phyloP scores from a whole-genome alignment of 306 rosid genomes.

The Trichosanthes cucumerina region DNA sequence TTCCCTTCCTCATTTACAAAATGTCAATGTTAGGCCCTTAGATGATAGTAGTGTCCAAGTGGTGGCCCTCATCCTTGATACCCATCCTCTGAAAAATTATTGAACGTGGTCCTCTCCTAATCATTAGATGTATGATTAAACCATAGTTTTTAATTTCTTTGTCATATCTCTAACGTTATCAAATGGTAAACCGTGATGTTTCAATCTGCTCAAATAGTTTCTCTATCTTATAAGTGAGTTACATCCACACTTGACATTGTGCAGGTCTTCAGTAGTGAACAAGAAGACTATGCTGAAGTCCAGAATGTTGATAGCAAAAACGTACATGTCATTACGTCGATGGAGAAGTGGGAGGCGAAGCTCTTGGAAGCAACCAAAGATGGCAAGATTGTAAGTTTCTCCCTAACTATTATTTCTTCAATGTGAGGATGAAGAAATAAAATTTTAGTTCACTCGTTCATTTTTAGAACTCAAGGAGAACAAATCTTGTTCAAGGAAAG shows the following conservation, averaged over 20 bases:
- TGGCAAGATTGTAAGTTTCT: slow-evolving; percentile 55
- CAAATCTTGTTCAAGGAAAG: not conserved
- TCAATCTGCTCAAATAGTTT: not conserved
- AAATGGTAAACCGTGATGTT: not conserved
- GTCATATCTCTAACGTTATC: not conserved
- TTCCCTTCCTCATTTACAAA: not conserved
- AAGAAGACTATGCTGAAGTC: slow-evolving; percentile 19
- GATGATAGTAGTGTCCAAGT: not conserved
- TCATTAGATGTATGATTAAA: not conserved
- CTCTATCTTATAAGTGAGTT: not conserved
- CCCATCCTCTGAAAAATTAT: not conserved
- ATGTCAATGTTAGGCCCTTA: not conserved
- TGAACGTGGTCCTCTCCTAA: not conserved
- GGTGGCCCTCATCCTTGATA: not conserved
- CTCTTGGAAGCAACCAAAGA: slow-evolving; percentile 60
- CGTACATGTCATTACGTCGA: slow-evolving; percentile 50
- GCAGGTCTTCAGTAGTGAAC: slow-evolving; percentile 3
- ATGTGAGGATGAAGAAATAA: not conserved
- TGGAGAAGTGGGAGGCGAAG: slow-evolving; percentile 61
- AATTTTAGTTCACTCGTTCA: not conserved
- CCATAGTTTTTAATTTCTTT: not conserved
- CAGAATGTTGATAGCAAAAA: slow-evolving; percentile 37
- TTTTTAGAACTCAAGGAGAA: not conserved
- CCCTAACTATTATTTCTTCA: not conserved
- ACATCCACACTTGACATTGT: slow-evolving; percentile 6